phyloP scores from a whole-genome alignment of 169 alveolate genomes.

The Cryptosporidium andersoni region DNA sequence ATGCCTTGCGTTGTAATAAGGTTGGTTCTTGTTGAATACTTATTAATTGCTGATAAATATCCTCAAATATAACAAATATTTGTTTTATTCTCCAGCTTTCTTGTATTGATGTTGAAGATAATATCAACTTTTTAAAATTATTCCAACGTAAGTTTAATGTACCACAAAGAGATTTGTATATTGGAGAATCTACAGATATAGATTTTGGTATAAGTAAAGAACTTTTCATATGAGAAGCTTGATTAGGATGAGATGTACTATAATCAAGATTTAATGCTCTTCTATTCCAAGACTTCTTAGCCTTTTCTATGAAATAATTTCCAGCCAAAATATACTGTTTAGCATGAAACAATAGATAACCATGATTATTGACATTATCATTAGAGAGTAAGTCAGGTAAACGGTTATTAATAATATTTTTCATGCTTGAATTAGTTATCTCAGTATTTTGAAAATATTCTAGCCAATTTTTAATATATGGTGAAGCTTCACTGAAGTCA shows the following conservation, averaged over 20 bases:
- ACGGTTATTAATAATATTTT: background rate
- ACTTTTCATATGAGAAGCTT: too few relatives aligned
- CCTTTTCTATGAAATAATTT: slow-evolving; percentile 16
- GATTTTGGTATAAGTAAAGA: background rate
- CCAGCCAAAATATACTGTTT: slow-evolving; percentile 66
- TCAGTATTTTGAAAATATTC: slow-evolving; percentile 17
- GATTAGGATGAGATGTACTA: too few relatives aligned
- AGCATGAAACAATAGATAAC: slow-evolving; percentile 41
- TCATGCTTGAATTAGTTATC: background rate
- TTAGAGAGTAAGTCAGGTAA: background rate
- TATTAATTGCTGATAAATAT: slow-evolving; percentile 15
- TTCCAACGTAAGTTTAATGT: background rate
- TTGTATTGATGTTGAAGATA: slow-evolving; percentile 13
- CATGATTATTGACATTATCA: slow-evolving; percentile 23
- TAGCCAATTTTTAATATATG: slow-evolving; percentile 49
- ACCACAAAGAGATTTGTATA: background rate
- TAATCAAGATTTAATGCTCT: background rate
- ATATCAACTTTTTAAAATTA: slow-evolving; percentile 3
- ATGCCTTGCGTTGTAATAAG: slow-evolving; percentile 32
- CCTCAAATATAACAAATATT: slow-evolving; percentile 22
- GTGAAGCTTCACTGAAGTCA: slow-evolving; percentile 38
- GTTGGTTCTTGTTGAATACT: slow-evolving; percentile 63
- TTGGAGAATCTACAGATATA: background rate
- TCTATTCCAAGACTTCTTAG: slow-evolving; percentile 30
- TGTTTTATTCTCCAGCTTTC: slow-evolving; percentile 11